phyloP scores from a whole-genome alignment of 108 stramenopile species.

The Skeletonema grethae region DNA sequence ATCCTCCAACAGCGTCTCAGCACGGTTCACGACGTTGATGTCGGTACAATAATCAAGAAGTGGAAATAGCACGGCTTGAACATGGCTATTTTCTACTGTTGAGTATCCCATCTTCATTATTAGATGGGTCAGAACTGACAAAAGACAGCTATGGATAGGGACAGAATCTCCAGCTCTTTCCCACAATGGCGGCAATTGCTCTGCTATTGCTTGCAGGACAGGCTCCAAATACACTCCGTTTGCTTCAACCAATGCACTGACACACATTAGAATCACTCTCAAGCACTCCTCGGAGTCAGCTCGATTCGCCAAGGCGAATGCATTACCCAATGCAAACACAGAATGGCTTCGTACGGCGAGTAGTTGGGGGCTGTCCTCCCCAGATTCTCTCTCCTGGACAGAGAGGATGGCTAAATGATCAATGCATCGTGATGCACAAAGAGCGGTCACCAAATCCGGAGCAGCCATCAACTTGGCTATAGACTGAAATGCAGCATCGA shows the following conservation, averaged over 20 bases:
- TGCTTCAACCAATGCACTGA: conserved; percentile 34
- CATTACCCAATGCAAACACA: conserved; percentile 34
- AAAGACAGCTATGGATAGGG: conserved; percentile 37
- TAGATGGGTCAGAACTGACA: conserved; percentile 37
- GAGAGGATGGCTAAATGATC: conserved; percentile 30
- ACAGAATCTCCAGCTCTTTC: conserved; percentile 41
- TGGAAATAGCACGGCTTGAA: conserved; percentile 39
- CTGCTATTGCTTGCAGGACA: conserved; percentile 35
- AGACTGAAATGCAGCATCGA: conserved; percentile 18
- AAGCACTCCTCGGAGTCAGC: conserved; percentile 35
- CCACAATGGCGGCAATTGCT: conserved; percentile 39
- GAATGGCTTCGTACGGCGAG: conserved; percentile 22
- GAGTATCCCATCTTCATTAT: conserved; percentile 47
- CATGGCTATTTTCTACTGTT: conserved; percentile 35
- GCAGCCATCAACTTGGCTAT: conserved; percentile 28
- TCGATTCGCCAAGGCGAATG: conserved; percentile 40
- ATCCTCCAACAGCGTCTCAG: conserved; percentile 40
- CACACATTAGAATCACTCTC: conserved; percentile 28
- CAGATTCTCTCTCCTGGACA: conserved; percentile 7
- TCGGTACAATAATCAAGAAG: conserved; percentile 46
- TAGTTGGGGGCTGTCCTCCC: conserved; percentile 21
- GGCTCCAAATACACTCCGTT: conserved; percentile 32
- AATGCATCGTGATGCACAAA: conserved; percentile 38
- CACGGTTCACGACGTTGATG: conserved; percentile 29
- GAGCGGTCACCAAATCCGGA: conserved; percentile 24